These are phyloP conservation scores for Globisporangium polare DNA, from an alignment of 352 stramenopile species.

Conservation along the genomic window DNA sequence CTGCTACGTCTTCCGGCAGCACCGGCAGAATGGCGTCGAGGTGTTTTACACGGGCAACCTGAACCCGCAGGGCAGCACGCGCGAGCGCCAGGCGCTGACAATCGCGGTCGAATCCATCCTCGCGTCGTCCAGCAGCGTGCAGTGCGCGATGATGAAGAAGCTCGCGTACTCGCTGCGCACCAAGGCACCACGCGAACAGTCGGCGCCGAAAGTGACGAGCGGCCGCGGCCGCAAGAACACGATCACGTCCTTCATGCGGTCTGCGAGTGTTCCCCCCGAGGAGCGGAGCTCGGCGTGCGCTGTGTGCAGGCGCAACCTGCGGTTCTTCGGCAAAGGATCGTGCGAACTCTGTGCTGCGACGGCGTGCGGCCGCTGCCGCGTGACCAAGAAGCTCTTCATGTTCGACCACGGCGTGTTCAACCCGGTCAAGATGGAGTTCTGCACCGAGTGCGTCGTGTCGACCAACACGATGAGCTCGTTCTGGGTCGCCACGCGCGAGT, in stretches of 20 bases:
- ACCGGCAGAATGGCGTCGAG: slow-evolving; percentile 12
- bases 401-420: slow-evolving; percentile 43
- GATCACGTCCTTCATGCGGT: slow-evolving; percentile 13
- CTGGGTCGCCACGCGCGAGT: slow-evolving; percentile 12
- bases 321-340: slow-evolving; percentile 26
- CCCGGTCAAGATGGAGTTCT: slow-evolving; percentile 55
- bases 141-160: slow-evolving; percentile 80
- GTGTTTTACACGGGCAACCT: slow-evolving; percentile 54
- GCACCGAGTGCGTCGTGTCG: slow-evolving; percentile 15
- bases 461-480: slow-evolving; percentile 14
- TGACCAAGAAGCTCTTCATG: slow-evolving; percentile 46
- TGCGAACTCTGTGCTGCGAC: slow-evolving; percentile 33
- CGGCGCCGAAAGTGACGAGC: slow-evolving; percentile 11
- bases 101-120: slow-evolving; percentile 44
- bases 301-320: slow-evolving; percentile 30
- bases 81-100: slow-evolving; percentile 36
- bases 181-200: slow-evolving; percentile 11
- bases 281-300: slow-evolving; percentile 13
- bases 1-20: slow-evolving; percentile 18
- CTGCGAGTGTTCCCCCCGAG: neutral
- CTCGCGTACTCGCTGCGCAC: slow-evolving; percentile 25
- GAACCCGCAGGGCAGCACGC: slow-evolving; percentile 42
- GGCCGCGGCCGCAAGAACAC: slow-evolving; percentile 17
- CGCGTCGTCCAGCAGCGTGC: slow-evolving; percentile 30
- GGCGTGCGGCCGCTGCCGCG: slow-evolving; percentile 35